These are phyloP conservation scores for Salvia hispanica DNA, from an alignment of 257 asterid species.

Conservation along the genomic window DNA sequence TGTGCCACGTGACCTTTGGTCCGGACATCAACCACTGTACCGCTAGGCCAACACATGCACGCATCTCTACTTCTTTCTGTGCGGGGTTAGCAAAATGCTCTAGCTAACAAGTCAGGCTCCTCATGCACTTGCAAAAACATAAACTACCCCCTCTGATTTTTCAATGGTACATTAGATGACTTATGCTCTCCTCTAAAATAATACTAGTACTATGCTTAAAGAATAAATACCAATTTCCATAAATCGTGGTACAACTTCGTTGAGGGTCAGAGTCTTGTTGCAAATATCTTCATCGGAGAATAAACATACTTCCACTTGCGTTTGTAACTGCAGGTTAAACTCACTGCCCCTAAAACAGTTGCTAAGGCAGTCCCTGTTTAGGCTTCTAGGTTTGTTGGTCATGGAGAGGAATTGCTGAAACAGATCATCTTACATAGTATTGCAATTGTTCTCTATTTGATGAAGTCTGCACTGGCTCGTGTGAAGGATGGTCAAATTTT, in stretches of 20 bases:
- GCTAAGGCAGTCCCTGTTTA: conserved; percentile 70
- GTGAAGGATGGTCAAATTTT: conserved; percentile 1
- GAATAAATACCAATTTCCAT: conserved; percentile 12
- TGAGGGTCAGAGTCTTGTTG: not conserved
- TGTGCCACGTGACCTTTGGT: no score
- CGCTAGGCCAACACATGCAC: no score
- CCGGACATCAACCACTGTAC: no score
- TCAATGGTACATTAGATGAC: conserved; percentile 60
- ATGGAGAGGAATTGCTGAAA: conserved; percentile 26
- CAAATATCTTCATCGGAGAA: conserved; percentile 2
- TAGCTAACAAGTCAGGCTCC: conserved; percentile 33
- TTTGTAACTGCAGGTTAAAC: conserved; percentile 62
- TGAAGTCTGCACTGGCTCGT: conserved; percentile 15
- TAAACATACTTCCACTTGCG: conserved; percentile 13
- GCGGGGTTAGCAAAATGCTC: conserved; percentile 17
- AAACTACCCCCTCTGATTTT: conserved; percentile 56
- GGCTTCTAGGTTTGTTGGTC: conserved; percentile 25
- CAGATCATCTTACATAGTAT: not conserved
- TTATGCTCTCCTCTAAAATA: conserved; percentile 26
- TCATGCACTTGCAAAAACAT: conserved; percentile 41
- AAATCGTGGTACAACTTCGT: conserved; percentile 26
- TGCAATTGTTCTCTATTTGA: conserved; percentile 21
- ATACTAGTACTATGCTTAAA: conserved; percentile 23
- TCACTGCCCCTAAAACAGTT: conserved; percentile 53
- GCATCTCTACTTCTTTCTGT: no score